Evolutionary conservation across 2,329 filamentous ascomycete species (phyloP).

Genomic region (Penicillium sp.): DNA sequence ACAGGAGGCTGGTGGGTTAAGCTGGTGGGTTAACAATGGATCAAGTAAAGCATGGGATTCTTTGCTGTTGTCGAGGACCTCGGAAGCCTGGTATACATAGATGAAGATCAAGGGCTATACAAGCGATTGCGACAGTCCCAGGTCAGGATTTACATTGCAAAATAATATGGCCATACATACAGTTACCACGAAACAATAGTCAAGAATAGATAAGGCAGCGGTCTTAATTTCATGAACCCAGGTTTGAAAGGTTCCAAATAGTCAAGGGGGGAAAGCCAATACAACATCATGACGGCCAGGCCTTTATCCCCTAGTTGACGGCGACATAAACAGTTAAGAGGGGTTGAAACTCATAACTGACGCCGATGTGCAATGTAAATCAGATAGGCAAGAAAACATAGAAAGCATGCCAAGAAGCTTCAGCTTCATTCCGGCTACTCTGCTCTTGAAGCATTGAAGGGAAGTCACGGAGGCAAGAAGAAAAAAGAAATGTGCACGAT

Average conservation of each 20-base stretch:
- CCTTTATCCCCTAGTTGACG: conserved; percentile 8
- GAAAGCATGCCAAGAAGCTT: conserved; percentile 11
- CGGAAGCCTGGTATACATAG: too few species aligned
- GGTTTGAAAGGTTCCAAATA: background rate
- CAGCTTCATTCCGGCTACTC: conserved; percentile 4
- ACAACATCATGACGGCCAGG: conserved; percentile 12
- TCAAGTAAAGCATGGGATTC: background rate
- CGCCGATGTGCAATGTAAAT: conserved; percentile 22
- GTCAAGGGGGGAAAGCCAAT: conserved; percentile 8
- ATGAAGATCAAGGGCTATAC: background rate
- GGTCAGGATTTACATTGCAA: background rate
- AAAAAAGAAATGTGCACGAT: conserved; percentile 16
- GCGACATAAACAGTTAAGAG: conserved; percentile 1
- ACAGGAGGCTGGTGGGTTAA: too few species aligned
- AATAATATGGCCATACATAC: conserved; percentile 11
- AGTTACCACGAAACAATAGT: conserved; percentile 7
- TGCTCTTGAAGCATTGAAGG: conserved; percentile 9
- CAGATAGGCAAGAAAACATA: conserved; percentile 15
- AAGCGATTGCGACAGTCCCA: background rate
- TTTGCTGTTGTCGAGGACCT: background rate
- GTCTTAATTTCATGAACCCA: conserved; percentile 17
- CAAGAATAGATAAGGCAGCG: conserved; percentile 3
- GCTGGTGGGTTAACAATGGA: background rate
- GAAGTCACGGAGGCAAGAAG: conserved; percentile 10
- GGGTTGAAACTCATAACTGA: conserved; percentile 15